Percentiles rank a stretch among this genome's conserved stretches.
These are phyloP conservation scores for Colletotrichum orchidophilum DNA, from an alignment of 2,329 filamentous ascomycete species.

Conservation along the genomic window DNA sequence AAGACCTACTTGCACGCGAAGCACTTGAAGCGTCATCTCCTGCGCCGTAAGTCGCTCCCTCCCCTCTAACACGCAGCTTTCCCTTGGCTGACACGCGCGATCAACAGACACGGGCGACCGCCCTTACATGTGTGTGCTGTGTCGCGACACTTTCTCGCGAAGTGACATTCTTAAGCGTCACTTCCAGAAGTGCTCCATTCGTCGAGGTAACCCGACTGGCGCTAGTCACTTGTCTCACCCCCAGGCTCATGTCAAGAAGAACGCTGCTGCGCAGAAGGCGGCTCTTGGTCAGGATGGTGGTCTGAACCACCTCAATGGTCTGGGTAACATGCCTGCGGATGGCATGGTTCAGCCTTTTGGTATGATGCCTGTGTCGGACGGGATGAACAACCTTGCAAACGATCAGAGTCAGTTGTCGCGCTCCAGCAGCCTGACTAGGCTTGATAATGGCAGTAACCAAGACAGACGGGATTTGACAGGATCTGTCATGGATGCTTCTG, in stretches of 20 bases:
- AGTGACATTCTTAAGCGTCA: slow-evolving; percentile 99
- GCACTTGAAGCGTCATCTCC: slow-evolving; percentile 94
- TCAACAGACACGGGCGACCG: slow-evolving; percentile 90
- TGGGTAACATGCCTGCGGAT: slow-evolving; percentile 66
- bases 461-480: slow-evolving; percentile 67
- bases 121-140: slow-evolving; percentile 97
- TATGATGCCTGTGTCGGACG: slow-evolving; percentile 65
- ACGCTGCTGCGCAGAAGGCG: slow-evolving; percentile 67
- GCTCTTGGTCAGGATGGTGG: slow-evolving; percentile 62
- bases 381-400: slow-evolving; percentile 67
- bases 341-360: slow-evolving; percentile 66
- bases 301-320: slow-evolving; percentile 68
- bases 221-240: slow-evolving; percentile 95
- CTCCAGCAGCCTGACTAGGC: slow-evolving; percentile 67
- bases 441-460: slow-evolving; percentile 64
- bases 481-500: slow-evolving; percentile 59
- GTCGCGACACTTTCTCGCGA: slow-evolving; percentile 96
- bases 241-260: slow-evolving; percentile 87
- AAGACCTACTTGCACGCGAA: slow-evolving; percentile 98
- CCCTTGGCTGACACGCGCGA: slow-evolving; percentile 22
- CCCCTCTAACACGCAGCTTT: slow-evolving; percentile 18
- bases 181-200: slow-evolving; percentile 98
- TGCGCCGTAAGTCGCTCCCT: slow-evolving; percentile 81
- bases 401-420: slow-evolving; percentile 71
- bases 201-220: slow-evolving; percentile 93